phyloP scores from a whole-genome alignment of 179 eudicot species.

The Beta corolliflora region DNA sequence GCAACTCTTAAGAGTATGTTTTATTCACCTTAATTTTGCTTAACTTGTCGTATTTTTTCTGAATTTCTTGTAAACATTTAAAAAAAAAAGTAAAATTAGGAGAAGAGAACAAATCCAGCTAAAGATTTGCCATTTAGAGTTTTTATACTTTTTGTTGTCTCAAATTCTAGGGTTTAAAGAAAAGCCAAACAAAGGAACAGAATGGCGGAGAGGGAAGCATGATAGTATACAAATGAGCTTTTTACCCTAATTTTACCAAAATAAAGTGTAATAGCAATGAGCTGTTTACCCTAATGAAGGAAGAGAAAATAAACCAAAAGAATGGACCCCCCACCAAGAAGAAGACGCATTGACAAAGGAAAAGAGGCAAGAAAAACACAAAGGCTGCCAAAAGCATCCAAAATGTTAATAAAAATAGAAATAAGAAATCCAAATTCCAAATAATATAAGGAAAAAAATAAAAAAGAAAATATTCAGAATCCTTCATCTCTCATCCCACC shows the following conservation, averaged over 20 bases:
- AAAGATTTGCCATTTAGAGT: no score
- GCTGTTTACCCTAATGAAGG: constrained; percentile 18
- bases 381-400: constrained; percentile 30
- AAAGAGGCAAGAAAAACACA: neutral
- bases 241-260: no score
- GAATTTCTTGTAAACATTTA: no score
- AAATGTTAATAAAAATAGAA: neutral
- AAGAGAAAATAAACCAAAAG: neutral
- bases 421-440: neutral
- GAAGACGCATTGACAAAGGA: neutral
- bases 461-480: neutral
- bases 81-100: no score
- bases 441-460: neutral
- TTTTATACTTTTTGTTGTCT: no score
- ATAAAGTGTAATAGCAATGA: neutral
- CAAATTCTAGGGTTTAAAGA: neutral
- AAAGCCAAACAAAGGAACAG: neutral
- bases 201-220: no score
- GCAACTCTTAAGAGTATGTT: no score
- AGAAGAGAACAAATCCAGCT: no score
- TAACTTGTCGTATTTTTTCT: no score
- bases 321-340: constrained; percentile 11
- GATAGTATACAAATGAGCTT: no score
- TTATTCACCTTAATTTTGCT: no score
- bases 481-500: neutral